Conservation (phyloP, 352 stramenopile genomes). For the Ophiocytium majus region DNA sequence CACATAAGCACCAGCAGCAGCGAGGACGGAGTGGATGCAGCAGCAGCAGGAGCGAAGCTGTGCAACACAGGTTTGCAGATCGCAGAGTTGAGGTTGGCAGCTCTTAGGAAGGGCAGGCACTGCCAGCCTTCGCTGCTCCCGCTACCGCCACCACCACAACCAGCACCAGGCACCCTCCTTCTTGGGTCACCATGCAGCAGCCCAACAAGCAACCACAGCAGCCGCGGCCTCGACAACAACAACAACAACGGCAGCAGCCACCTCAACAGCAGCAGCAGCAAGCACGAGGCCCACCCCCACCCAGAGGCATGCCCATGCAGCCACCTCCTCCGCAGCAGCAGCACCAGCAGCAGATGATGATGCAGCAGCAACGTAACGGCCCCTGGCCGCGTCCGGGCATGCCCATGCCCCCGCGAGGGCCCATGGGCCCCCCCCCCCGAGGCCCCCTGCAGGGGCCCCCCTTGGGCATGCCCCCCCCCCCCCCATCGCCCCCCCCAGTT, state of each 20-base stretch:
- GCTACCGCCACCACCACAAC: no score
- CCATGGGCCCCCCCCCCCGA: not conserved
- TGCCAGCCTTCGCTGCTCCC: no score
- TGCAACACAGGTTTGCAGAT: no score
- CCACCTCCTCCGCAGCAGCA: not conserved
- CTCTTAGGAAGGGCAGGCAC: no score
- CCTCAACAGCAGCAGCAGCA: not conserved
- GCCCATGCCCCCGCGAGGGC: not conserved
- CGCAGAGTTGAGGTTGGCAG: no score
- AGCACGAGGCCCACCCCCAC: not conserved
- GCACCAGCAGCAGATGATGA: not conserved
- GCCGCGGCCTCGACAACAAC: no score
- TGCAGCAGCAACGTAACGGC: not conserved
- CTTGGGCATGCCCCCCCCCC: conserved; percentile 11
- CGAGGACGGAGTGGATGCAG: no score
- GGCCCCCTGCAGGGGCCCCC: not conserved
- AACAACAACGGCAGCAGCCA: not conserved
- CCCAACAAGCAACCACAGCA: not conserved
- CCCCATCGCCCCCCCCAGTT: conserved; percentile 29
- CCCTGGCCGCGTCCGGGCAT: not conserved
- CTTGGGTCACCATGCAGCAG: no score
- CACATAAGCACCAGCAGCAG: no score
- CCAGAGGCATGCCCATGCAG: not conserved
- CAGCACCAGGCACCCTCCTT: no score
- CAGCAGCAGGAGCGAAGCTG: no score